Evolutionary conservation across 768 basidiomycete species (phyloP).

Genomic region (Leccinellum luteum): DNA sequence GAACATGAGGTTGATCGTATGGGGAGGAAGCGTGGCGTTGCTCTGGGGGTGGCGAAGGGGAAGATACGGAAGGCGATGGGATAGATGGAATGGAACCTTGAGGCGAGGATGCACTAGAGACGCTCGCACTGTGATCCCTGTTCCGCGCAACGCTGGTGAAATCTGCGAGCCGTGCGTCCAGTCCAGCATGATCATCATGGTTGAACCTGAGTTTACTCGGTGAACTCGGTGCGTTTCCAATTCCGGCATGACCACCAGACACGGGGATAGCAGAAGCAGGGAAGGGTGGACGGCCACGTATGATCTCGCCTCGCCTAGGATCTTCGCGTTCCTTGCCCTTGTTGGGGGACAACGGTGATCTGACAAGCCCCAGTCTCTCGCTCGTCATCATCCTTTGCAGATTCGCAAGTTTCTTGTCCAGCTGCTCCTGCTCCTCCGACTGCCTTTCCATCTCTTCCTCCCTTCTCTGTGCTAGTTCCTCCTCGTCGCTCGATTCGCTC

Average conservation of each 20-base stretch:
- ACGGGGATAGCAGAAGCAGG: constrained; percentile 12
- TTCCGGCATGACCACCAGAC: neutral
- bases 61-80: constrained; percentile 64
- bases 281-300: constrained; percentile 42
- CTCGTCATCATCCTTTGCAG: constrained; percentile 72
- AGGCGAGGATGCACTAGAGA: constrained; percentile 72
- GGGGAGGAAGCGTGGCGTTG: constrained; percentile 32
- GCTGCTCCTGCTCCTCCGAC: constrained; percentile 63
- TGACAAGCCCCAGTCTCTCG: constrained; percentile 69
- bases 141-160: constrained; percentile 35
- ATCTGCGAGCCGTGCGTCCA: constrained; percentile 39
- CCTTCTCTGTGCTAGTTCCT: constrained; percentile 47
- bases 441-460: constrained; percentile 70
- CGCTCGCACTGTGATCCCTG: constrained; percentile 63
- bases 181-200: constrained; percentile 12
- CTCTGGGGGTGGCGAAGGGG: constrained; percentile 38
- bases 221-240: constrained; percentile 18
- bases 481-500: constrained; percentile 60
- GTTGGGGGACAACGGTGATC: constrained; percentile 30
- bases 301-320: constrained; percentile 22
- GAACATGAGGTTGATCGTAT: neutral
- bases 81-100: constrained; percentile 81
- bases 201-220: constrained; percentile 29
- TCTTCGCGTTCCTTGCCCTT: constrained; percentile 37
- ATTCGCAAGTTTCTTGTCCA: constrained; percentile 66